Conservation (phyloP, 495 filamentous ascomycete genomes). For the Talaromyces wortmannii region DNA sequence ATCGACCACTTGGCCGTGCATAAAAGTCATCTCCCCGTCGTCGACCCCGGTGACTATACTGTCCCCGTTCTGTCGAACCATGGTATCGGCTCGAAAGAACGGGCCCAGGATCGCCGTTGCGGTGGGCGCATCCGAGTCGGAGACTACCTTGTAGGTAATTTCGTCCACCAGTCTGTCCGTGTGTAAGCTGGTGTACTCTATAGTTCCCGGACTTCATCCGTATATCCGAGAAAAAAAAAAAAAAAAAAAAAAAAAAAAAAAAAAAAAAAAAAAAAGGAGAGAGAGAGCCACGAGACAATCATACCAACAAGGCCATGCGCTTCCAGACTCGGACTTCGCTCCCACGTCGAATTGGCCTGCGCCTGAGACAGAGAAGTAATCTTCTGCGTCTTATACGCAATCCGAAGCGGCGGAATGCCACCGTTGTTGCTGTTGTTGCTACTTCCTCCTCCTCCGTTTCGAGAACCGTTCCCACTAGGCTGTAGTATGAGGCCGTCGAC, state of each 20-base stretch:
- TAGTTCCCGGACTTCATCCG: too few relatives aligned
- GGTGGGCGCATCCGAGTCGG: slow-evolving; percentile 49
- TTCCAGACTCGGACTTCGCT: slow-evolving; percentile 49
- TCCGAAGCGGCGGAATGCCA: slow-evolving; percentile 46
- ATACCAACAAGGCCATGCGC: slow-evolving; percentile 81
- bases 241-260: slow-evolving; percentile 4
- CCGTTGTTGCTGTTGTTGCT: slow-evolving; percentile 3
- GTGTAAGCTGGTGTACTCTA: too few relatives aligned
- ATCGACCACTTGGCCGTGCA: slow-evolving; percentile 59
- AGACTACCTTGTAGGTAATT: slow-evolving; percentile 61
- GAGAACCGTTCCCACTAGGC: slow-evolving; percentile 48
- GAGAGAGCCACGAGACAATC: slow-evolving; percentile 6
- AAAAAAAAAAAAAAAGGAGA: slow-evolving; percentile 4
- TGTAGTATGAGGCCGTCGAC: slow-evolving; percentile 83
- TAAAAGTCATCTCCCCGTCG: slow-evolving; percentile 48
- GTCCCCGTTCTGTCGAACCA: slow-evolving; percentile 53
- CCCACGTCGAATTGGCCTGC: slow-evolving; percentile 26
- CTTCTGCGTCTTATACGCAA: slow-evolving; percentile 68
- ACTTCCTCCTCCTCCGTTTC: slow-evolving; percentile 15
- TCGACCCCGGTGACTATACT: slow-evolving; percentile 53
- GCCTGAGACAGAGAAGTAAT: slow-evolving; percentile 36
- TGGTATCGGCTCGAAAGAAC: slow-evolving; percentile 69
- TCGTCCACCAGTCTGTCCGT: slow-evolving; percentile 57
- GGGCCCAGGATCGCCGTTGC: slow-evolving; percentile 70
- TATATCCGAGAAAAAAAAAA: neutral